Evolutionary conservation across 2,329 filamentous ascomycete genomes (phyloP).

Genomic region (Fusarium sp.): DNA sequence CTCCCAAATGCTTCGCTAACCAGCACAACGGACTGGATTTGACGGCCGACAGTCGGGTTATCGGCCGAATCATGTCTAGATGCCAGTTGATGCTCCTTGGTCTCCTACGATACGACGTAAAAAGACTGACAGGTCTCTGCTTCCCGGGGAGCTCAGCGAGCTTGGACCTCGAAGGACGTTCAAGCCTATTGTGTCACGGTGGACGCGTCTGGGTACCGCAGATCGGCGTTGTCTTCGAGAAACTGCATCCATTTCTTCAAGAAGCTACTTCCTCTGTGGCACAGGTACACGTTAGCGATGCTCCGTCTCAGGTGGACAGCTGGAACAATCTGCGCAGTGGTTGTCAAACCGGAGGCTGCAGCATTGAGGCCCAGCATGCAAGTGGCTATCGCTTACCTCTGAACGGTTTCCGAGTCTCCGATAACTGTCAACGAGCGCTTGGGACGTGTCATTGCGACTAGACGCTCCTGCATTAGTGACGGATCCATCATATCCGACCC

Average conservation of each 20-base stretch:
- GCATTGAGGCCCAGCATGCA: slow-evolving; percentile 16
- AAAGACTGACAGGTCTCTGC: not conserved
- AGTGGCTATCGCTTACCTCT: slow-evolving; percentile 68
- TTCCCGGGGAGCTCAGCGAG: not conserved
- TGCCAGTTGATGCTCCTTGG: not conserved
- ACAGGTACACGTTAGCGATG: slow-evolving; percentile 28
- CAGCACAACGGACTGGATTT: slow-evolving; percentile 7
- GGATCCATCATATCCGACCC: slow-evolving; percentile 10
- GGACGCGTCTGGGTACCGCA: slow-evolving; percentile 80
- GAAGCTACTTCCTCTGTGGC: slow-evolving; percentile 77
- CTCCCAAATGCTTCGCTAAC: slow-evolving; percentile 9
- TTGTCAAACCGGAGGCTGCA: slow-evolving; percentile 24
- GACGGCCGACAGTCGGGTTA: slow-evolving; percentile 8
- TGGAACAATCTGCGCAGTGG: slow-evolving; percentile 33
- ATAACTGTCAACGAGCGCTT: slow-evolving; percentile 89
- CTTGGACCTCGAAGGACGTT: not conserved
- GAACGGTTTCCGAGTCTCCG: slow-evolving; percentile 92
- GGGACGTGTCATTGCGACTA: slow-evolving; percentile 97
- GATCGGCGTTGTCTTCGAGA: slow-evolving; percentile 86
- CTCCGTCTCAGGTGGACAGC: slow-evolving; percentile 35
- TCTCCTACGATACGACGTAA: not conserved
- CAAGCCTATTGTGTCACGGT: slow-evolving; percentile 44
- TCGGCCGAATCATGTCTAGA: slow-evolving; percentile 18
- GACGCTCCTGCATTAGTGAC: slow-evolving; percentile 51
- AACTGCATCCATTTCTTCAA: slow-evolving; percentile 91